These are phyloP conservation scores for Citeromyces matritensis DNA, from an alignment of 805 yeast genomes.

Conservation along the genomic window DNA sequence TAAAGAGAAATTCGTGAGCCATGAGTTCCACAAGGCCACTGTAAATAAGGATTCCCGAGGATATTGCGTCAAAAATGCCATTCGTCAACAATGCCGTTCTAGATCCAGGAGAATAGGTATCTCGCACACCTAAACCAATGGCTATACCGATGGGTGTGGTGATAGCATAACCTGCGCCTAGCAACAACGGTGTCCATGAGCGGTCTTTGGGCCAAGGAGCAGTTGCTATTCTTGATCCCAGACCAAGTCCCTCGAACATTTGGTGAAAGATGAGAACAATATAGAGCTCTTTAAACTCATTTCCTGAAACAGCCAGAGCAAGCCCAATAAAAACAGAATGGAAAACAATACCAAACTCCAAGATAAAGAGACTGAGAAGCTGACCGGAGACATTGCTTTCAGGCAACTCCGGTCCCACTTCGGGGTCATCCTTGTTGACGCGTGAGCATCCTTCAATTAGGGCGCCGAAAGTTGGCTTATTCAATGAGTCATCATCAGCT, in stretches of 20 bases:
- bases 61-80: slow-evolving; percentile 56
- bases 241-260: slow-evolving; percentile 66
- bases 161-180: slow-evolving; percentile 34
- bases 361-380: slow-evolving; percentile 30
- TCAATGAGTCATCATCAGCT: slow-evolving; percentile 8
- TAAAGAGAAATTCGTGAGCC: slow-evolving; percentile 56
- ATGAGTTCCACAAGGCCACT: slow-evolving; percentile 62
- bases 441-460: slow-evolving; percentile 4
- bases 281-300: slow-evolving; percentile 48
- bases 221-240: slow-evolving; percentile 54
- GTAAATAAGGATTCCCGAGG: slow-evolving; percentile 59
- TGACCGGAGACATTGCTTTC: slow-evolving; percentile 15
- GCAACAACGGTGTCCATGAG: slow-evolving; percentile 33
- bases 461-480: slow-evolving; percentile 3
- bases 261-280: slow-evolving; percentile 62
- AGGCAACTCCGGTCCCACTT: slow-evolving; percentile 2
- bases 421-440: slow-evolving; percentile 1
- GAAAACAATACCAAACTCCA: slow-evolving; percentile 63
- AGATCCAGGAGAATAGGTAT: slow-evolving; percentile 37
- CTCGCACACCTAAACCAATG: slow-evolving; percentile 61
- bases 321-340: slow-evolving; percentile 68
- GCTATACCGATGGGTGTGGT: slow-evolving; percentile 61
- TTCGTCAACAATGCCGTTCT: slow-evolving; percentile 36
- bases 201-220: slow-evolving; percentile 33
- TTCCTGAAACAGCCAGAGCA: slow-evolving; percentile 48